Evolutionary conservation across 768 basidiomycete species (phyloP).

Genomic region (Nidularia pulvinata): DNA sequence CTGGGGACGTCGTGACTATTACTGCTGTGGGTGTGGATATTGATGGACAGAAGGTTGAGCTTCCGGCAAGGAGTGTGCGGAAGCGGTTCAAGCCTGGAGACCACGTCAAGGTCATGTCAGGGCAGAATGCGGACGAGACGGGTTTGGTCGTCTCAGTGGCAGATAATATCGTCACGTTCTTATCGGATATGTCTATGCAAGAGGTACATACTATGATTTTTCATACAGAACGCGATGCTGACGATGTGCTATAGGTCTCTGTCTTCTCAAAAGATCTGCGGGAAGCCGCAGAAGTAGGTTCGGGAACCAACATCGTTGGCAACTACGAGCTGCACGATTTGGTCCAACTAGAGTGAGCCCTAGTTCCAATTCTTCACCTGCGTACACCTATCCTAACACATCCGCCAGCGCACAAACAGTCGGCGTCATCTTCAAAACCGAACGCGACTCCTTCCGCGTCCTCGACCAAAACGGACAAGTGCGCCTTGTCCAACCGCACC

Average conservation of each 20-base stretch:
- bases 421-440: conserved; percentile 97
- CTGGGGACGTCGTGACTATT: conserved; percentile 85
- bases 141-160: conserved; percentile 93
- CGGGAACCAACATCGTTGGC: conserved; percentile 85
- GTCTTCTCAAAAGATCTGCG: conserved; percentile 98
- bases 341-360: conserved; percentile 89
- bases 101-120: conserved; percentile 98
- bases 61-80: conserved; percentile 85
- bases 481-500: conserved; percentile 88
- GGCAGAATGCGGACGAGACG: conserved; percentile 93
- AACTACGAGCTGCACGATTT: conserved; percentile 96
- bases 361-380: neutral
- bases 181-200: conserved; percentile 97
- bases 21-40: conserved; percentile 80
- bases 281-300: conserved; percentile 97
- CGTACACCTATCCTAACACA: conserved; percentile 5
- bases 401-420: conserved; percentile 79
- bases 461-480: conserved; percentile 93
- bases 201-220: conserved; percentile 54
- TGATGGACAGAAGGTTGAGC: conserved; percentile 83
- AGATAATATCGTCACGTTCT: conserved; percentile 91
- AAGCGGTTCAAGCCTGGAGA: conserved; percentile 97
- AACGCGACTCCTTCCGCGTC: conserved; percentile 94
- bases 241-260: conserved; percentile 61
- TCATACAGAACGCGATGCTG: conserved; percentile 2